These are phyloP conservation scores for Xylaria sp. DNA, from an alignment of 2,329 filamentous ascomycete genomes.

Conservation along the genomic window DNA sequence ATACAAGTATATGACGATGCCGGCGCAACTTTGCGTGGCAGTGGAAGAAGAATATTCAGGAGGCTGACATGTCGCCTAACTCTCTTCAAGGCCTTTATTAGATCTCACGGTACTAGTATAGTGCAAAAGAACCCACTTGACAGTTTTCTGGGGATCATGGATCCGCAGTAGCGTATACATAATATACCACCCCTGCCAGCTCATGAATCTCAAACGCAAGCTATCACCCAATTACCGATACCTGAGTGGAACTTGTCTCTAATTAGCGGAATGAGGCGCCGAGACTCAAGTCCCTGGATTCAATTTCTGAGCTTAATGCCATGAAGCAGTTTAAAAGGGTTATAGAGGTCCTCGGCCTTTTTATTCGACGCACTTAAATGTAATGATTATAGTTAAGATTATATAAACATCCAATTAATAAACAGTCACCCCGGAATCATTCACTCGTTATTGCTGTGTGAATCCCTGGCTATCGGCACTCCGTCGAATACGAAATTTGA, in stretches of 20 bases:
- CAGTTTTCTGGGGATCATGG: constrained; percentile 20
- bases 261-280: constrained; percentile 11
- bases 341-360: not conserved
- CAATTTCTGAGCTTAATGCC: not conserved
- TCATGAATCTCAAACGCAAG: constrained; percentile 25
- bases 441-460: not conserved
- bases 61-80: constrained; percentile 29
- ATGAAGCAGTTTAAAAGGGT: not conserved
- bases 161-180: constrained; percentile 4
- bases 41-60: constrained; percentile 27
- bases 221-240: constrained; percentile 26
- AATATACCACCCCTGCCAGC: constrained; percentile 16
- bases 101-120: not conserved
- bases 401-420: not conserved
- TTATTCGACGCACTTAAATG: not conserved
- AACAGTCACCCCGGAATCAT: not conserved
- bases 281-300: constrained; percentile 10
- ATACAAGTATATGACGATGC: not conserved
- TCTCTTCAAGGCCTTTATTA: constrained; percentile 16
- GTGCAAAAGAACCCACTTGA: constrained; percentile 23
- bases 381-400: not conserved
- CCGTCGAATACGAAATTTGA: not conserved
- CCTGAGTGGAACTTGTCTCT: constrained; percentile 16
- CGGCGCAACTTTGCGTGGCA: not conserved
- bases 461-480: not conserved